Base-by-base conservation (phyloP, 2,329 filamentous ascomycete genomes). In the Trichoderma semiorbis region DNA sequence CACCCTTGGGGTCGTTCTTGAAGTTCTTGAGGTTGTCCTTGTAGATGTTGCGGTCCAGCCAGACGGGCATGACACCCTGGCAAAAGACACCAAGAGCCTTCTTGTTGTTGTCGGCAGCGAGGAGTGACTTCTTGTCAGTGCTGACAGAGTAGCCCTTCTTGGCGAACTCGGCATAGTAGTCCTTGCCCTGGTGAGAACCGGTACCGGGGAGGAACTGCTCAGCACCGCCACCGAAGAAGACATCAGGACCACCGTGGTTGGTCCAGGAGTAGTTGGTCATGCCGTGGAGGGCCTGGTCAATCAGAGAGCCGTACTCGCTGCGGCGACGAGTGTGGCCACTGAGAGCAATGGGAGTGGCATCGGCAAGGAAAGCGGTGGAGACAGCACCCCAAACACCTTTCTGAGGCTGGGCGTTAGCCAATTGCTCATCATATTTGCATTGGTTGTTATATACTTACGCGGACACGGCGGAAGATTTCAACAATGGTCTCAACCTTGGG, bases 1-100 rank as follows among this genome's bases (percentile, higher is more conserved):
- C 86, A 65, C 93, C 93, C 12, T 88, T 85, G 1, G 93, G 93
- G 76, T 91, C 87, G 80, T 95, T 93, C 72, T 87, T 87, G 74
- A 91, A 86, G 60, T 81, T 85, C 75, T 86, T 83, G 28, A 95
- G 84, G 82, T 95, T 94, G 28, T 90, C 83, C 11, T 84, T 88
- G 85, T 93, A 96, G 75, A 97, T 85, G 77, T 96, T 95, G 75
- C 93, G 90, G 83, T 97, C 93, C 12, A 97, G 87, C 93, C 93
- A 97, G 77, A 93, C 93, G 55, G 92, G 92, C 79, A 97, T 87
- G 82, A 93, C 92, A 74, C 87, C 88, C 73, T 88, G 86, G 77
- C 89, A 90, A 84, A 96, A 97, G 77, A 97, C 90, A 39, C 93
- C 93, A 1, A 97, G 89, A 0, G 92, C 89, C 77, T 87, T 90